Base-by-base conservation (phyloP, 2,329 filamentous ascomycete species). In the Penicillium expansum region DNA sequence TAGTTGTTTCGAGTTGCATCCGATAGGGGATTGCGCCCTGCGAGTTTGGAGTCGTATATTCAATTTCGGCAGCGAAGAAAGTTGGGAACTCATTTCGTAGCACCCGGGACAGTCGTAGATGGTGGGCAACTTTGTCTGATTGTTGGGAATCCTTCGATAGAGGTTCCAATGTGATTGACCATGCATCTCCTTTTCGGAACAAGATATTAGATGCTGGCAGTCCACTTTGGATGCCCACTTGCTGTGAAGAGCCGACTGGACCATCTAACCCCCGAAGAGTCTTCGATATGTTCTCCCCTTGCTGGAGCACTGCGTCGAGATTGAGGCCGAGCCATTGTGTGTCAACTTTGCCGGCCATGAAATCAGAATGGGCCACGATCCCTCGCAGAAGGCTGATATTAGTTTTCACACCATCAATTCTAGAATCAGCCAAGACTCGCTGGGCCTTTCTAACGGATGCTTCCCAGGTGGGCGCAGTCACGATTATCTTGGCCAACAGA, bases 61-160 rank as follows among this genome's bases (percentile, higher is more conserved):
- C 65, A 9, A 84, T 73, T 8, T 84, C 81, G 1, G 83, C 84
- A 1, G 78, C 69, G 0, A 87, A 73, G 0, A 79, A 79, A 2
- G 76, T 60, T 0, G 85, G 85, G 59, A 87, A 87, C 52, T 86
- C 83, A 66, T 87, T 86, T 27, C 79, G 79, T 0, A 83, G 74
- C 13, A 88, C 71, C 9, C 79, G 79, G 0, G 78, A 78, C 11
- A 87, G 70, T 54, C 79, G 75, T 5, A 87, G 69, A 61, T 86
- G 83, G 54, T 84, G 80, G 3, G 72, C 56, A 56, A 66, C 60
- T 68, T 62, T 50, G 41, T 60, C 55, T 54, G 62, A 29, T 41
- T 56, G 45, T 8, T 55, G 20, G 10, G 35, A 48, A 7, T 38
- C 33, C n/a, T 60, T 20, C 4, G 65, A 53, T 5, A 71, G 57